These are phyloP conservation scores for Cyclocybe cylindracea DNA, from an alignment of 768 basidiomycete species.

Conservation along the genomic window DNA sequence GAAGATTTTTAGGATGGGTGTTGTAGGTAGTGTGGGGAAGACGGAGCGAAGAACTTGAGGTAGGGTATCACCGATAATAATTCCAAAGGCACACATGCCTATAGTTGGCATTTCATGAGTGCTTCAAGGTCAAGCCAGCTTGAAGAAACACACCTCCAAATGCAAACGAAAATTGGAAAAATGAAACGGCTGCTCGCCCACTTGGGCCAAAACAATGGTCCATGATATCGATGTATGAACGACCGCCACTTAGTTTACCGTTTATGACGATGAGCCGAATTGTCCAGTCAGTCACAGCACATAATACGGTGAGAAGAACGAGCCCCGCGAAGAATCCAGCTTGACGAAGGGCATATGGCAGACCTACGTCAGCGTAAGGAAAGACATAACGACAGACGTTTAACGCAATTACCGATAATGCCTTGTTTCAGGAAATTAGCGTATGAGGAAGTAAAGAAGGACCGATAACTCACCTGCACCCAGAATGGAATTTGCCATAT, in stretches of 20 bases:
- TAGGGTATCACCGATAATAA: conserved; percentile 97
- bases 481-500: conserved; percentile 96
- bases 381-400: not conserved
- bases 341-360: conserved; percentile 93
- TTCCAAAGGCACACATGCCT: conserved; percentile 99
- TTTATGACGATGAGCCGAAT: conserved; percentile 95
- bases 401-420: conserved; percentile 61
- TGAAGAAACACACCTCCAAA: conserved; percentile 72
- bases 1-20: conserved; percentile 76
- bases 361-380: conserved; percentile 45
- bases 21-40: conserved; percentile 68
- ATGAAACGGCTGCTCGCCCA: conserved; percentile 92
- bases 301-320: conserved; percentile 77
- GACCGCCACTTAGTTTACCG: conserved; percentile 91
- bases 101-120: not conserved
- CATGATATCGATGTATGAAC: conserved; percentile 95
- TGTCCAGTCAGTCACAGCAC: conserved; percentile 94
- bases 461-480: conserved; percentile 69
- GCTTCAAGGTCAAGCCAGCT: not conserved
- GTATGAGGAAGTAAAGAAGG: conserved; percentile 15
- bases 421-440: conserved; percentile 38
- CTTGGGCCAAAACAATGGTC: conserved; percentile 86
- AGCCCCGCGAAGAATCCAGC: conserved; percentile 93
- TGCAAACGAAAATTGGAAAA: conserved; percentile 98
- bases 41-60: conserved; percentile 89